A percentile compares a stretch with the other conserved stretches of the same genome.
phyloP scores from a whole-genome alignment of 768 basidiomycete species.

The Kwoniella europaea region DNA sequence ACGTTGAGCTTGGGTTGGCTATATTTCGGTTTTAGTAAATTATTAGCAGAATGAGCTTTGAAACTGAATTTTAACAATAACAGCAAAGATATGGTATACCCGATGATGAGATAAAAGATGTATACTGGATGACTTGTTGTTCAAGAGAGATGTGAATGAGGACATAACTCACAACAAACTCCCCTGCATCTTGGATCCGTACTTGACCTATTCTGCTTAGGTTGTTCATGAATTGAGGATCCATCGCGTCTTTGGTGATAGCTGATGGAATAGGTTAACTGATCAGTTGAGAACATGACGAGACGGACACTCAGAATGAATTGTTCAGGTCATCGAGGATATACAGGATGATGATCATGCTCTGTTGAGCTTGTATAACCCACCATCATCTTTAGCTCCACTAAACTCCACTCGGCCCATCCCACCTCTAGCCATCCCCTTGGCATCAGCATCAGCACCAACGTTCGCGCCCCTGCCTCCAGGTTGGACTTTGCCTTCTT shows the following conservation, averaged over 20 bases:
- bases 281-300: not conserved
- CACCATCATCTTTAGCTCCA: conserved; percentile 55
- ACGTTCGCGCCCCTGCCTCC: conserved; percentile 12
- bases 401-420: conserved; percentile 43
- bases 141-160: no score
- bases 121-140: no score
- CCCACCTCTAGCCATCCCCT: conserved; percentile 22
- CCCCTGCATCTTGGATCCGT: conserved; percentile 47
- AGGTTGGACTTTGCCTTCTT: not conserved
- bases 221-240: conserved; percentile 56
- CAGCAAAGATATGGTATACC: no score
- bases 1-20: conserved; percentile 53
- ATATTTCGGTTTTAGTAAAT: not conserved
- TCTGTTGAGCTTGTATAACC: conserved; percentile 10
- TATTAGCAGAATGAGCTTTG: not conserved
- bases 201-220: conserved; percentile 53
- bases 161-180: conserved; percentile 34
- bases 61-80: not conserved
- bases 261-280: conserved; percentile 21
- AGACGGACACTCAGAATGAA: no score
- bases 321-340: no score
- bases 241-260: conserved; percentile 48
- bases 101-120: no score
- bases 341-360: no score
- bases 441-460: conserved; percentile 1